Conservation (phyloP, 768 basidiomycete genomes). For the Trametes maxima region DNA sequence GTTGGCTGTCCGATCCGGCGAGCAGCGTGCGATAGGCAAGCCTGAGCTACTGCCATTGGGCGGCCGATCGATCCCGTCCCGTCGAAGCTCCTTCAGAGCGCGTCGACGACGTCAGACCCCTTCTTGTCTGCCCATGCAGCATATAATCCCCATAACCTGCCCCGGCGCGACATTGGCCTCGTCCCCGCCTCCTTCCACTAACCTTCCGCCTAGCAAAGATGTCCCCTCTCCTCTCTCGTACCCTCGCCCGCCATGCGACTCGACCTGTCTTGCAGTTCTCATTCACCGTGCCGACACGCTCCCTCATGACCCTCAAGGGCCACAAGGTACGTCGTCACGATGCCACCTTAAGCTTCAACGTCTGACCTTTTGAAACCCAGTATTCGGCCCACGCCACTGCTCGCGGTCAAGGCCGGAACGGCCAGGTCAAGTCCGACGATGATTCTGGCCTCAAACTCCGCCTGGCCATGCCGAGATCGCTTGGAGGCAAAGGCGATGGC, state of each 20-base stretch:
- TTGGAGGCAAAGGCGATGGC: constrained; percentile 42
- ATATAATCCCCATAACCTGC: background rate
- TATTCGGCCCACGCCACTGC: constrained; percentile 72
- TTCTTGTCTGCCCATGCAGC: background rate
- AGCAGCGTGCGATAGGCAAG: background rate
- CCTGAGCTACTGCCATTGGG: no score
- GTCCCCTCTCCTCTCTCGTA: constrained; percentile 1
- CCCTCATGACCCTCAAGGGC: constrained; percentile 46
- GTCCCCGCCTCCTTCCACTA: background rate
- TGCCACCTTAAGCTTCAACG: background rate
- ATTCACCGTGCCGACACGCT: constrained; percentile 15
- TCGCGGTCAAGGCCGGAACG: constrained; percentile 65
- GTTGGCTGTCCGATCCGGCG: background rate
- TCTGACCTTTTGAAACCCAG: constrained; percentile 37
- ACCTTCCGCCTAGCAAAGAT: background rate
- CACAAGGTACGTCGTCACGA: constrained; percentile 40
- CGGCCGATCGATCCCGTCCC: constrained; percentile 1
- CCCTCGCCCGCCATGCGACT: background rate
- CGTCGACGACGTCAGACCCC: background rate
- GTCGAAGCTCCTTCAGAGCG: background rate
- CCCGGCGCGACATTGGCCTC: background rate
- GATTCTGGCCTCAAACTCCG: constrained; percentile 36
- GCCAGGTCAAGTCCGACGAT: constrained; percentile 41
- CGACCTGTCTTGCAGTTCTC: background rate
- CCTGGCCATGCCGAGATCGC: constrained; percentile 37